phyloP scores from a whole-genome alignment of 306 rosid genomes.

The Castanea crenata region DNA sequence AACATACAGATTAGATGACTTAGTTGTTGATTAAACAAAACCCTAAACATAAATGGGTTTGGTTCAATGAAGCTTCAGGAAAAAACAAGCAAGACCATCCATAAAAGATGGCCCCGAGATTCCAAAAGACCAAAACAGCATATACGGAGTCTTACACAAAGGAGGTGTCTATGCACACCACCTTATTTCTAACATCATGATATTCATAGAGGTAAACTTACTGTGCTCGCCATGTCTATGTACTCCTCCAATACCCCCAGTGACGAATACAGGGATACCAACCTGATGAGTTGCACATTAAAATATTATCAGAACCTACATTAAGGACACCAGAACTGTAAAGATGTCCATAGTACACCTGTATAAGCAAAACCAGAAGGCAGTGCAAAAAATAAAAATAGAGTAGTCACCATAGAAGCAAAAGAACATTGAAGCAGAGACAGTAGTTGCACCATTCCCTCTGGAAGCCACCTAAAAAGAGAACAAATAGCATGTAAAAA shows the following conservation, averaged over 20 bases:
- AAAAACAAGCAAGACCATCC: neutral
- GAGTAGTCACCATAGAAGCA: slow-evolving; percentile 60
- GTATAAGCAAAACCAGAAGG: slow-evolving; percentile 2
- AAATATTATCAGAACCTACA: neutral
- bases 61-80: neutral
- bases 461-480: slow-evolving; percentile 63
- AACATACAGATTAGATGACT: neutral
- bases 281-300: slow-evolving; percentile 44
- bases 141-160: neutral
- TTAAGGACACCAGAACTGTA: slow-evolving; percentile 10
- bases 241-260: slow-evolving; percentile 97
- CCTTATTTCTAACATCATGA: slow-evolving; percentile 8
- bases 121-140: neutral
- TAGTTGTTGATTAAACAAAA: neutral
- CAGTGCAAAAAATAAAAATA: slow-evolving; percentile 7
- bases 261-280: slow-evolving; percentile 77
- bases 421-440: slow-evolving; percentile 90
- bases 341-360: slow-evolving; percentile 11
- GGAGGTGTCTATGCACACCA: slow-evolving; percentile 11
- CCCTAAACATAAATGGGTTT: neutral
- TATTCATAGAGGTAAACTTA: slow-evolving; percentile 37
- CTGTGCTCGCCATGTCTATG: slow-evolving; percentile 84
- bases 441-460: slow-evolving; percentile 92
- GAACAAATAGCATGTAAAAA: slow-evolving; percentile 21
- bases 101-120: neutral